Conservation (phyloP, 2,329 filamentous ascomycete genomes). For the Lasiodiplodia theobromae region DNA sequence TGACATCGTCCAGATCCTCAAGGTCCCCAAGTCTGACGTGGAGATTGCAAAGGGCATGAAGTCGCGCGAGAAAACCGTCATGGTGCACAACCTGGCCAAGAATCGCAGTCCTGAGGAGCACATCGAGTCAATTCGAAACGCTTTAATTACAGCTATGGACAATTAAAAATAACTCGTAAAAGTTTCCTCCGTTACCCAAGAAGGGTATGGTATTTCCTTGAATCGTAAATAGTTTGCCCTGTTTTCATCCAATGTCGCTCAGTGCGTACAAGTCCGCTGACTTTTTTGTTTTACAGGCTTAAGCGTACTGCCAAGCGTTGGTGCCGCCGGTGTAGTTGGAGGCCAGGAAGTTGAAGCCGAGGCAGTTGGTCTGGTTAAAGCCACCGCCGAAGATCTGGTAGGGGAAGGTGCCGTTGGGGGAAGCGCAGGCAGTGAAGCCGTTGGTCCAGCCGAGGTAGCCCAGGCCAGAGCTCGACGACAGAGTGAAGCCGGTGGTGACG, state of each 20-base stretch:
- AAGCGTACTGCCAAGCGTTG: constrained; percentile 46
- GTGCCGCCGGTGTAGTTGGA: constrained; percentile 34
- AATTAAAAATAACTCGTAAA: constrained; percentile 16
- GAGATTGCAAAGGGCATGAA: constrained; percentile 69
- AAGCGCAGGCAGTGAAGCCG: constrained; percentile 46
- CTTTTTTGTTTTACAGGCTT: constrained; percentile 5
- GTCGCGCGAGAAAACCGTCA: constrained; percentile 69
- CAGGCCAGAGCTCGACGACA: constrained; percentile 38
- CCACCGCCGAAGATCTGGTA: constrained; percentile 45
- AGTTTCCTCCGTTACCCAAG: background rate
- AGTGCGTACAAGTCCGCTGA: background rate
- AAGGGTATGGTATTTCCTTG: background rate
- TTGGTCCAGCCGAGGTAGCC: constrained; percentile 40
- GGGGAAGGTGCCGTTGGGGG: constrained; percentile 36
- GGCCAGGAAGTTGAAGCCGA: constrained; percentile 46
- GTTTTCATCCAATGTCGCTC: background rate
- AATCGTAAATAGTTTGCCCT: background rate
- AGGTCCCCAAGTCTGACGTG: constrained; percentile 69
- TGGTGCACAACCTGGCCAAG: constrained; percentile 32
- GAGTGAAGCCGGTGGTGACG: constrained; percentile 58
- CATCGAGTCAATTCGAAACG: constrained; percentile 32
- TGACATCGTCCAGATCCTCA: constrained; percentile 56
- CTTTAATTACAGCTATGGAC: constrained; percentile 14
- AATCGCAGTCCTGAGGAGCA: constrained; percentile 37
- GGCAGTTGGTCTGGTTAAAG: constrained; percentile 36